These are phyloP conservation scores for Acanthamoeba rhysodes DNA, from an alignment of 208 protist genomes.

Conservation along the genomic window DNA sequence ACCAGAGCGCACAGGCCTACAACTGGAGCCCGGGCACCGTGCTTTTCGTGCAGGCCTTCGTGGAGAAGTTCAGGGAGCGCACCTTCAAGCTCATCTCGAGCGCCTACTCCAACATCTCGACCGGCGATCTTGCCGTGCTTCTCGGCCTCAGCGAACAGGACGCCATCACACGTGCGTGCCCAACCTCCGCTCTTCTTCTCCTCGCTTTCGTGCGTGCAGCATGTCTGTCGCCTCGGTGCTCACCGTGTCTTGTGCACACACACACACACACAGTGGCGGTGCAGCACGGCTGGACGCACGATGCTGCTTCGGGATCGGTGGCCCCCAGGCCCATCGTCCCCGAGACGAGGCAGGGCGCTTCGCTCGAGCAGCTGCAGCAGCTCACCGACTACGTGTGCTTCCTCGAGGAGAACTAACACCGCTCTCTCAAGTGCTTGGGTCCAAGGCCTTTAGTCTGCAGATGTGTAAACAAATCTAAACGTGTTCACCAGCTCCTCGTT, in stretches of 20 bases:
- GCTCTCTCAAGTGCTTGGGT: neutral
- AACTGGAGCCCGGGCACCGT: conserved; percentile 74
- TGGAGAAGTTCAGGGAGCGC: conserved; percentile 54
- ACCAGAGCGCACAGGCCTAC: conserved; percentile 55
- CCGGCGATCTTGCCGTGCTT: conserved; percentile 17
- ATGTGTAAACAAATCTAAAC: conserved; percentile 19
- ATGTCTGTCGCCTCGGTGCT: too few relatives aligned
- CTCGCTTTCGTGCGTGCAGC: neutral
- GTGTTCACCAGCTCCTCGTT: neutral
- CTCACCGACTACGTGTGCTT: conserved; percentile 78
- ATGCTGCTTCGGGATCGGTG: neutral
- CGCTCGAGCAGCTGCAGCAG: conserved; percentile 69
- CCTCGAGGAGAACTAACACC: conserved; percentile 74
- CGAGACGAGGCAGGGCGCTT: conserved; percentile 19
- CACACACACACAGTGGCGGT: conserved; percentile 73
- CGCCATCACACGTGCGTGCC: conserved; percentile 34
- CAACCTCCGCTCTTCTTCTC: neutral
- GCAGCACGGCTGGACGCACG: conserved; percentile 65
- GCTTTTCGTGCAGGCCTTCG: conserved; percentile 57
- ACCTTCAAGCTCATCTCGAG: conserved; percentile 57
- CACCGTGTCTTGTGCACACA: neutral
- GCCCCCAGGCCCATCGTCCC: neutral
- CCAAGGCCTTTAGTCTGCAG: neutral
- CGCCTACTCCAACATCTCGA: conserved; percentile 75
- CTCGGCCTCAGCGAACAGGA: conserved; percentile 57